Conservation (phyloP, 768 basidiomycete species). For the Ephemerocybe angulata region DNA sequence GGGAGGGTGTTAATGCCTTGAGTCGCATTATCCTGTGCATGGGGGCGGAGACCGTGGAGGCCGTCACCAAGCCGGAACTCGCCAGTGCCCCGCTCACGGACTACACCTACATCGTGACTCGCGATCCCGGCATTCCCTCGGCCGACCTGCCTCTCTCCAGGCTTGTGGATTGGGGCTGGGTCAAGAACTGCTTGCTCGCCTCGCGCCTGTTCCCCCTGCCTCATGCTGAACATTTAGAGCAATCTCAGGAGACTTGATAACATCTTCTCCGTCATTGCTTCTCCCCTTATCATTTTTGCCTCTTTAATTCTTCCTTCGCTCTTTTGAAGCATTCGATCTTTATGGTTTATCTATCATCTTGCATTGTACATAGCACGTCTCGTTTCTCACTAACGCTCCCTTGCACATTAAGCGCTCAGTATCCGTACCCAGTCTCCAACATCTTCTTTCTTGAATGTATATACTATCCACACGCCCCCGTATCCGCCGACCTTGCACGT, state of each 20-base stretch:
- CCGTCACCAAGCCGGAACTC: slow-evolving; percentile 45
- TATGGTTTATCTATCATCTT: background rate
- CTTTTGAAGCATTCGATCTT: background rate
- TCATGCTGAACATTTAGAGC: slow-evolving; percentile 11
- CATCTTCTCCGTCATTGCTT: background rate
- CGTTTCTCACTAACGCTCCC: background rate
- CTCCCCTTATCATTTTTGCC: background rate
- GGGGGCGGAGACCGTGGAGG: slow-evolving; percentile 72
- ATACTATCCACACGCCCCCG: no score
- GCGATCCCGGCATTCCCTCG: slow-evolving; percentile 12
- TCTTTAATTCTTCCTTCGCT: background rate
- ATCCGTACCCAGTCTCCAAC: no score
- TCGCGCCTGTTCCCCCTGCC: slow-evolving; percentile 46
- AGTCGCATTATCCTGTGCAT: slow-evolving; percentile 72
- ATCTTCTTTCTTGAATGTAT: no score
- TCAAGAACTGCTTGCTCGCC: slow-evolving; percentile 74
- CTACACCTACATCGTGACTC: slow-evolving; percentile 64
- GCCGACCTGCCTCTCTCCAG: background rate
- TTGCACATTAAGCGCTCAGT: no score
- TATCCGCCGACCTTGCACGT: no score
- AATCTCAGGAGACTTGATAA: slow-evolving; percentile 23
- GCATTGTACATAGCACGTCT: background rate
- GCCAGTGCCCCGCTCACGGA: slow-evolving; percentile 32
- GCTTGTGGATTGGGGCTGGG: slow-evolving; percentile 60
- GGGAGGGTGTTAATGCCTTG: slow-evolving; percentile 42